These are phyloP conservation scores for Citrus cavaleriei DNA, from an alignment of 345 rosid genomes.

Conservation along the genomic window DNA sequence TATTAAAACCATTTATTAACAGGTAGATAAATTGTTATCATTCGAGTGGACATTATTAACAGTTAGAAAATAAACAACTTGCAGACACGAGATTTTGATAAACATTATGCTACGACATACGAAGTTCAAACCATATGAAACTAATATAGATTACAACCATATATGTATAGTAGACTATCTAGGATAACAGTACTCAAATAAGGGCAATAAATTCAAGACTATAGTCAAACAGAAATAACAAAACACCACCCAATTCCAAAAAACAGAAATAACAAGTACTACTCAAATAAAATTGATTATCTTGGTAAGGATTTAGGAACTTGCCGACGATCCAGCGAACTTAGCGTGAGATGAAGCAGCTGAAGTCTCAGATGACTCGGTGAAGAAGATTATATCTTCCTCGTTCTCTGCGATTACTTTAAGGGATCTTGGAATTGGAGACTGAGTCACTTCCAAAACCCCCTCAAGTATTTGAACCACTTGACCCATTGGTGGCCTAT, in stretches of 20 bases:
- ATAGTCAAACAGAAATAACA: too few relatives aligned
- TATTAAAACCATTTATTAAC: too few relatives aligned
- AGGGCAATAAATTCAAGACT: background rate
- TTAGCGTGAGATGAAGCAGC: constrained; percentile 25
- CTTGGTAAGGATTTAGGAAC: background rate
- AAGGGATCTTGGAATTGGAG: constrained; percentile 61
- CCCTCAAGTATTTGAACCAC: constrained; percentile 85
- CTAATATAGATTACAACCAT: too few relatives aligned
- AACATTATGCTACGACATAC: too few relatives aligned
- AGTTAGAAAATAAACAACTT: too few relatives aligned
- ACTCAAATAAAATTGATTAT: background rate
- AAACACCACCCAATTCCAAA: too few relatives aligned
- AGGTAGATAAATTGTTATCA: too few relatives aligned
- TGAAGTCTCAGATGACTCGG: constrained; percentile 41
- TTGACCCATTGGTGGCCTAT: constrained; percentile 77
- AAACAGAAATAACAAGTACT: background rate
- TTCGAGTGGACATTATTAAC: too few relatives aligned
- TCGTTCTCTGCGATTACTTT: constrained; percentile 34
- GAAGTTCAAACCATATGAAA: too few relatives aligned
- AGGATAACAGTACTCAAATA: background rate
- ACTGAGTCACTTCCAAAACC: constrained; percentile 49
- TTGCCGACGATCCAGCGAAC: constrained; percentile 16
- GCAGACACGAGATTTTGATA: too few relatives aligned
- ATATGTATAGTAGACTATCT: too few relatives aligned
- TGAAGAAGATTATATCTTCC: constrained; percentile 43